Evolutionary conservation across 2,329 filamentous ascomycete genomes (phyloP).

Genomic region (Sporothrix euskadiensis): DNA sequence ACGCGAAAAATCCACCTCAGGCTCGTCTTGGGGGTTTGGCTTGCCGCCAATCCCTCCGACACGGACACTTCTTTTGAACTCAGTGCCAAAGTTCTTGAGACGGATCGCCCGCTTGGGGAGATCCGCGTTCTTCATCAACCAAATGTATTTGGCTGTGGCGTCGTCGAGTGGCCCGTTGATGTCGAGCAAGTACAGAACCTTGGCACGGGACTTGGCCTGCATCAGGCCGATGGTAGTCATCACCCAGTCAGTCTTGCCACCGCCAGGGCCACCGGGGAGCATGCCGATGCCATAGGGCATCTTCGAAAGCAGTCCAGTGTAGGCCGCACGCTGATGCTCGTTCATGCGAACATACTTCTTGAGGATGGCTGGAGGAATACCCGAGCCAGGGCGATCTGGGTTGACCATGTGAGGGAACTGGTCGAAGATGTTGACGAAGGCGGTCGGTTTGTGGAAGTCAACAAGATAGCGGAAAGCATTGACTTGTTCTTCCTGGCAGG

Average conservation of each 20-base stretch:
- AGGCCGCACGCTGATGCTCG: conserved; percentile 43
- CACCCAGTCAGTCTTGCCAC: conserved; percentile 52
- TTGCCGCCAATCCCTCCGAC: not conserved
- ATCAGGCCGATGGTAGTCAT: conserved; percentile 44
- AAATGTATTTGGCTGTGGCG: conserved; percentile 46
- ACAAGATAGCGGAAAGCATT: conserved; percentile 34
- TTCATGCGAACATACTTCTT: conserved; percentile 41
- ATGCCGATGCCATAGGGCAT: conserved; percentile 49
- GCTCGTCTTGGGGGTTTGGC: conserved; percentile 15
- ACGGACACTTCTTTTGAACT: conserved; percentile 29
- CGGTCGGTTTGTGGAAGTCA: conserved; percentile 32
- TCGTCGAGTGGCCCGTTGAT: conserved; percentile 52
- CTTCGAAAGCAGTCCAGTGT: conserved; percentile 40
- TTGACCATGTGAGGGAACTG: conserved; percentile 34
- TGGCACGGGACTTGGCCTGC: conserved; percentile 37
- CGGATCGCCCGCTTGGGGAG: conserved; percentile 36
- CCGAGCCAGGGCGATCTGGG: conserved; percentile 23
- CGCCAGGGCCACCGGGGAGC: conserved; percentile 50
- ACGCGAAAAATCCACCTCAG: conserved; percentile 32
- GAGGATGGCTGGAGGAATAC: conserved; percentile 31
- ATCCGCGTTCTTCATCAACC: conserved; percentile 42
- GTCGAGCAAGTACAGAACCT: conserved; percentile 50
- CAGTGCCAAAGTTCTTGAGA: conserved; percentile 33
- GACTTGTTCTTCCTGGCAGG: conserved; percentile 31
- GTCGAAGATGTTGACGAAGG: conserved; percentile 33